These are phyloP conservation scores for Fusarium nelsonii DNA, from an alignment of 2,329 filamentous ascomycete species.

Conservation along the genomic window DNA sequence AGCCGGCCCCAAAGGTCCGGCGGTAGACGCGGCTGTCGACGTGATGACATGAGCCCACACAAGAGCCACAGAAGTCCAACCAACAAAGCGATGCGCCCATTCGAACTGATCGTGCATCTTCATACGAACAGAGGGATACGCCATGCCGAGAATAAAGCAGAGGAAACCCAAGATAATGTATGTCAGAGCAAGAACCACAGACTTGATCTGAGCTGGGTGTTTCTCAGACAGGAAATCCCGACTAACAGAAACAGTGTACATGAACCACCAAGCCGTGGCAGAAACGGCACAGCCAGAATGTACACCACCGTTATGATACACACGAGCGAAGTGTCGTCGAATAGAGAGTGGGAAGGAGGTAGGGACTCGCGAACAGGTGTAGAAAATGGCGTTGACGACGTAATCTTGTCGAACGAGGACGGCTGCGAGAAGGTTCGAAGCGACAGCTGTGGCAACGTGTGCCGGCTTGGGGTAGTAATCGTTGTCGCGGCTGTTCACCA, in stretches of 20 bases:
- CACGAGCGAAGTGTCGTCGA: slow-evolving; percentile 56
- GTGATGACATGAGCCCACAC: slow-evolving; percentile 71
- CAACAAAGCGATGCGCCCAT: slow-evolving; percentile 73
- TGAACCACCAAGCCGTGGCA: slow-evolving; percentile 55
- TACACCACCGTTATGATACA: slow-evolving; percentile 61
- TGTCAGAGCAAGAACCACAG: slow-evolving; percentile 44
- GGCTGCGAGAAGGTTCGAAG: slow-evolving; percentile 53
- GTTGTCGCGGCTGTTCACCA: slow-evolving; percentile 14
- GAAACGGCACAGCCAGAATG: slow-evolving; percentile 59
- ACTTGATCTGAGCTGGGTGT: slow-evolving; percentile 15
- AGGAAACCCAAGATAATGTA: slow-evolving; percentile 40
- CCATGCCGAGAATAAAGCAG: slow-evolving; percentile 45
- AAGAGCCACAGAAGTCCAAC: slow-evolving; percentile 71
- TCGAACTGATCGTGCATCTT: slow-evolving; percentile 73
- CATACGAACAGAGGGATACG: slow-evolving; percentile 44
- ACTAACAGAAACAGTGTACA: slow-evolving; percentile 43
- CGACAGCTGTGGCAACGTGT: slow-evolving; percentile 32
- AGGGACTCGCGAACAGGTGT: slow-evolving; percentile 54
- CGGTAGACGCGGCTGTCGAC: slow-evolving; percentile 59
- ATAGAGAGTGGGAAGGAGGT: slow-evolving; percentile 58
- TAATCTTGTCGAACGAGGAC: slow-evolving; percentile 63
- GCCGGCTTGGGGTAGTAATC: slow-evolving; percentile 24
- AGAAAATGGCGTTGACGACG: slow-evolving; percentile 61
- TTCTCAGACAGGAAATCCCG: slow-evolving; percentile 14
- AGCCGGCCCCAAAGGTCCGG: slow-evolving; percentile 12